Percentiles rank a stretch among this genome's conserved stretches.
phyloP scores from a whole-genome alignment of 352 stramenopile species.

The Globisporangium takayamanum region DNA sequence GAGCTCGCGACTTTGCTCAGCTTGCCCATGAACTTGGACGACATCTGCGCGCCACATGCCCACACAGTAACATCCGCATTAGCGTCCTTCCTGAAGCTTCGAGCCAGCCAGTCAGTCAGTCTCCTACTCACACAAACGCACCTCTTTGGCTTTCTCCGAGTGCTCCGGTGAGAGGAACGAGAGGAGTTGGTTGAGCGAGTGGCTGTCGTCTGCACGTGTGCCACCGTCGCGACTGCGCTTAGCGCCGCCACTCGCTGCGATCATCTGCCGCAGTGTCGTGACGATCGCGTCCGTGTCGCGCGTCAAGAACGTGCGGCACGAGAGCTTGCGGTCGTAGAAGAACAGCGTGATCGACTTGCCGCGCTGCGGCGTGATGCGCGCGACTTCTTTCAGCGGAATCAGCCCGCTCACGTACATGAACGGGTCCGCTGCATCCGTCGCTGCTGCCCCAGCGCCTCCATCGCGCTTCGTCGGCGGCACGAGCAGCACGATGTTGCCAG shows the following conservation, averaged over 20 bases:
- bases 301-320: constrained; percentile 68
- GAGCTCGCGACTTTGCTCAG: constrained; percentile 60
- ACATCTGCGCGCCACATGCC: constrained; percentile 21
- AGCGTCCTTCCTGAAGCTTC: neutral
- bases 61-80: neutral
- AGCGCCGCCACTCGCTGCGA: constrained; percentile 24
- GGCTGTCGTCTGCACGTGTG: constrained; percentile 8
- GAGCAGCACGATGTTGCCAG: constrained; percentile 56
- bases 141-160: constrained; percentile 73
- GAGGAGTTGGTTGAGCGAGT: constrained; percentile 44
- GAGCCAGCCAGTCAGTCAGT: neutral
- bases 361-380: constrained; percentile 66
- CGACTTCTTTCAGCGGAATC: constrained; percentile 57
- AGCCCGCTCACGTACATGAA: constrained; percentile 60
- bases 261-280: constrained; percentile 57
- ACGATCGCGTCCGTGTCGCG: constrained; percentile 67
- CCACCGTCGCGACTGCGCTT: constrained; percentile 38
- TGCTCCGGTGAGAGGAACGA: constrained; percentile 62
- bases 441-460: constrained; percentile 5
- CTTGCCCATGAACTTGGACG: constrained; percentile 75
- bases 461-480: constrained; percentile 1
- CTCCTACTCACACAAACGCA: constrained; percentile 5
- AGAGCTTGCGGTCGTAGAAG: constrained; percentile 55
- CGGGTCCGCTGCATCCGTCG: constrained; percentile 16
- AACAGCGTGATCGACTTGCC: constrained; percentile 78